Evolutionary conservation across 2,329 filamentous ascomycete genomes (phyloP).

Genomic region (Monosporascus cannonballus): DNA sequence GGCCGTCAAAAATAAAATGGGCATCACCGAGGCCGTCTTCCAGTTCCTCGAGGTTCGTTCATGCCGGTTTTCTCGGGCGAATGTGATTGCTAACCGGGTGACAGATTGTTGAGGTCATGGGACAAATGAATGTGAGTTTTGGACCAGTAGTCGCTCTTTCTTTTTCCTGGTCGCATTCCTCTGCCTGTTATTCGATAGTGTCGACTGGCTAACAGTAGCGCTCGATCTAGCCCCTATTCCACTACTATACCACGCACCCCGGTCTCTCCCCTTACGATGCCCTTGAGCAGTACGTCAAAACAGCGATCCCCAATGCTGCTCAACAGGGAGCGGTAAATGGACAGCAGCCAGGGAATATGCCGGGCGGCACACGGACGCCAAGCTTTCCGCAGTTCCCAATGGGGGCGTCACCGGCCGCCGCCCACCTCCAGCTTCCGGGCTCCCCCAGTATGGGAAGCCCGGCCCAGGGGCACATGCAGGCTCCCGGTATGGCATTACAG

Average conservation of each 20-base stretch:
- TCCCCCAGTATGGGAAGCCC: conserved; percentile 58
- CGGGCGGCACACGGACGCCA: conserved; percentile 45
- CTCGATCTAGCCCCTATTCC: conserved; percentile 43
- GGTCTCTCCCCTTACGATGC: conserved; percentile 50
- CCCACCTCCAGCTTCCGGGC: conserved; percentile 56
- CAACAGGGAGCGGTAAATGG: conserved; percentile 38
- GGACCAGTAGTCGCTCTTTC: neutral
- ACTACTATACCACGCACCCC: conserved; percentile 49
- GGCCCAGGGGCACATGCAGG: conserved; percentile 56
- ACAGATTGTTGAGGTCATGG: conserved; percentile 60
- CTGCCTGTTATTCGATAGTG: neutral
- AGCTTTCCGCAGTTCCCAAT: conserved; percentile 53
- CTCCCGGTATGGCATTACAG: conserved; percentile 60
- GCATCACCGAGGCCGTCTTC: conserved; percentile 54
- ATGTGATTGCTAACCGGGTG: conserved; percentile 17
- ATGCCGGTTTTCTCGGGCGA: neutral
- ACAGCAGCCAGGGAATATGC: conserved; percentile 34
- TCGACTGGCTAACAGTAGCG: conserved; percentile 5
- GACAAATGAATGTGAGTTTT: conserved; percentile 49
- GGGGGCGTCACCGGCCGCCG: conserved; percentile 52
- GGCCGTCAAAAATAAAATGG: conserved; percentile 48
- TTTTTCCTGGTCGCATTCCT: neutral
- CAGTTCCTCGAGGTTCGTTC: conserved; percentile 58
- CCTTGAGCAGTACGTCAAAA: conserved; percentile 53
- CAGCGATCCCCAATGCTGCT: conserved; percentile 34